These are phyloP conservation scores for Kodamaea neixiangensis DNA, from an alignment of 805 yeast genomes.

Conservation along the genomic window DNA sequence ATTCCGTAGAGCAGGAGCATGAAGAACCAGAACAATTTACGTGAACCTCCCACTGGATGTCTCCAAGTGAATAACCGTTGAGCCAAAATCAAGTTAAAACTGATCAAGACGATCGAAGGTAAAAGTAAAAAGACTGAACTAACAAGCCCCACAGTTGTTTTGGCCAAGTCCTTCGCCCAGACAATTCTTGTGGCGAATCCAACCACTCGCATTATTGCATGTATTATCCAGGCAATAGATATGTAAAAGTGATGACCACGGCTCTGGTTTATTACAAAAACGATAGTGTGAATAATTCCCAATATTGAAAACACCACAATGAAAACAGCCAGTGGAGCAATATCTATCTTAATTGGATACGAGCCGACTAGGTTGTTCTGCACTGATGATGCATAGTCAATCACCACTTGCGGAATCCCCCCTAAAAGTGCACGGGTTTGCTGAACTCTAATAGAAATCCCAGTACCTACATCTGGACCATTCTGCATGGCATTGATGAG, in stretches of 20 bases:
- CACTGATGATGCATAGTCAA: conserved; percentile 5
- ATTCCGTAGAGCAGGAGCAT: conserved; percentile 15
- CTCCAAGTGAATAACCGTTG: conserved; percentile 23
- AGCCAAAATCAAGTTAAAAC: conserved; percentile 19
- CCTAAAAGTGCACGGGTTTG: background rate
- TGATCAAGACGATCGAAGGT: conserved; percentile 16
- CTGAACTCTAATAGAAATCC: conserved; percentile 25
- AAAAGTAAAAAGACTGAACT: conserved; percentile 16
- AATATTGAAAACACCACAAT: conserved; percentile 12
- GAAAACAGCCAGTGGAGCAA: conserved; percentile 17
- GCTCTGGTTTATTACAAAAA: conserved; percentile 14
- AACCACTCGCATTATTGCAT: conserved; percentile 12
- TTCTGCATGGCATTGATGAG: conserved; percentile 27
- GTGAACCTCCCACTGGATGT: conserved; percentile 23
- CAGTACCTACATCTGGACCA: conserved; percentile 55
- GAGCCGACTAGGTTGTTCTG: conserved; percentile 17
- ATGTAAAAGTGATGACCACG: conserved; percentile 19
- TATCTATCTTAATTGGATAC: conserved; percentile 15
- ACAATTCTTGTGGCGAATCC: conserved; percentile 15
- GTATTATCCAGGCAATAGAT: conserved; percentile 14
- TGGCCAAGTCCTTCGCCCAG: conserved; percentile 12
- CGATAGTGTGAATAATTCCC: conserved; percentile 10
- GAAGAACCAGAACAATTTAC: conserved; percentile 18
- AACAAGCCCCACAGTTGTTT: conserved; percentile 14
- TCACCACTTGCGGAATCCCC: conserved; percentile 9